Conservation (phyloP, 2,329 filamentous ascomycete species). For the Cladosporium sphaerospermum region DNA sequence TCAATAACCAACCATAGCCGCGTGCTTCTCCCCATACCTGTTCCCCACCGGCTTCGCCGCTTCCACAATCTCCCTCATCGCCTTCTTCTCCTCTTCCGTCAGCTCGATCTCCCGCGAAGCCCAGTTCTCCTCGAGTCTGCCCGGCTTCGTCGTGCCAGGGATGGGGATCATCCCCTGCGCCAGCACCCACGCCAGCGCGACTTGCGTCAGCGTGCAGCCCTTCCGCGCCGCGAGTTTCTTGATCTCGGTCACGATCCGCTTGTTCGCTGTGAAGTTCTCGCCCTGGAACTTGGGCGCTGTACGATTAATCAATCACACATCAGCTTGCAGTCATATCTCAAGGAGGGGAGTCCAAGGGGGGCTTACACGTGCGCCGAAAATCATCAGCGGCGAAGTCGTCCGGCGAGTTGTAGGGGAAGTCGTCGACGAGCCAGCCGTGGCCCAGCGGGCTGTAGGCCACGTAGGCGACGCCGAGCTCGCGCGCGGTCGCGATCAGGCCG, state of each 20-base stretch:
- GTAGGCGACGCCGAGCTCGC: slow-evolving; percentile 56
- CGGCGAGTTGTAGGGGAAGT: slow-evolving; percentile 35
- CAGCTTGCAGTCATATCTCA: not conserved
- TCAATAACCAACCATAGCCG: slow-evolving; percentile 13
- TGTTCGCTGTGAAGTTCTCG: slow-evolving; percentile 59
- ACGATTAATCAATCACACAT: not conserved
- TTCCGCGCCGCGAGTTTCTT: slow-evolving; percentile 55
- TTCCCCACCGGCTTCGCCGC: slow-evolving; percentile 28
- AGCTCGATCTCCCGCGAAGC: slow-evolving; percentile 48
- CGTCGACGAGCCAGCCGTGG: slow-evolving; percentile 48
- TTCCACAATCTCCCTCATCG: slow-evolving; percentile 1
- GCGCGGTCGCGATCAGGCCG: slow-evolving; percentile 36
- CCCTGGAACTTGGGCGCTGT: slow-evolving; percentile 55
- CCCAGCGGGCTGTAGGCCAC: slow-evolving; percentile 66
- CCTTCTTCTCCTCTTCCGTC: slow-evolving; percentile 11
- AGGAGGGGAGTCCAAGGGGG: not conserved
- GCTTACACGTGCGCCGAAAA: slow-evolving; percentile 26
- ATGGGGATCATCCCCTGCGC: slow-evolving; percentile 58
- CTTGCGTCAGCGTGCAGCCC: slow-evolving; percentile 53
- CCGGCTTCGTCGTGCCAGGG: slow-evolving; percentile 55
- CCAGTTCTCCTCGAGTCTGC: slow-evolving; percentile 57
- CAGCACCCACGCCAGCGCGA: slow-evolving; percentile 60
- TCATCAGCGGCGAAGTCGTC: slow-evolving; percentile 30
- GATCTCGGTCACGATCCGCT: slow-evolving; percentile 55
- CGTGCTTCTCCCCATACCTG: slow-evolving; percentile 24